A percentile compares a stretch with the other conserved stretches of the same genome.
Evolutionary conservation across 2,329 filamentous ascomycete species (phyloP).

Genomic region (Chrysoporthe cubensis): DNA sequence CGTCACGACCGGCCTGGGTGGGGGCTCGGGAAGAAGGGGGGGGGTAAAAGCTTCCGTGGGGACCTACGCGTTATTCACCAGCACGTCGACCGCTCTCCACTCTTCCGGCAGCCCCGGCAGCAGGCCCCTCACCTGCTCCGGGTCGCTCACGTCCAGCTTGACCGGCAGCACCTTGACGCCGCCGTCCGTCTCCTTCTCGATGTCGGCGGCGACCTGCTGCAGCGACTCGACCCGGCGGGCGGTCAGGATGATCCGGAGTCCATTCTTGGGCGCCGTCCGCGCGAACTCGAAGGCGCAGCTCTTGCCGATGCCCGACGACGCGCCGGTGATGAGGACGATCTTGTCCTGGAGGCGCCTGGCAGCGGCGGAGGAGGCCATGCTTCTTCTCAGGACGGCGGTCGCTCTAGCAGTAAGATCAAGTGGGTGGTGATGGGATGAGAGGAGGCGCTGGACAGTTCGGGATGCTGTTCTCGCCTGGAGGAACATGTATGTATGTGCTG

Average conservation of each 20-base stretch:
- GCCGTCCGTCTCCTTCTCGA: conserved; percentile 73
- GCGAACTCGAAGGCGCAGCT: conserved; percentile 91
- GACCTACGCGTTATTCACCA: conserved; percentile 94
- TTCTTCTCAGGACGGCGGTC: conserved; percentile 32
- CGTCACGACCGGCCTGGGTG: background rate
- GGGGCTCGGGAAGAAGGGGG: background rate
- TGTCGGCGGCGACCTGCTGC: conserved; percentile 75
- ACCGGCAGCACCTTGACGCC: conserved; percentile 83
- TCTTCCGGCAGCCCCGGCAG: conserved; percentile 75
- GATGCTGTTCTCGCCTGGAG: conserved; percentile 16
- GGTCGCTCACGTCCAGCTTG: conserved; percentile 84
- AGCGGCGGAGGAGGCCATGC: conserved; percentile 65
- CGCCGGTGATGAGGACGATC: conserved; percentile 89
- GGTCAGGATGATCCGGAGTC: conserved; percentile 83
- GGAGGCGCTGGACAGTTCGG: conserved; percentile 21
- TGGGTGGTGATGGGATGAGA: conserved; percentile 8
- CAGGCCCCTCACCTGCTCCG: conserved; percentile 74
- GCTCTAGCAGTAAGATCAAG: conserved; percentile 3
- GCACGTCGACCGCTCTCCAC: conserved; percentile 81
- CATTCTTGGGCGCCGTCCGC: conserved; percentile 74
- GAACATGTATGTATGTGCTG: conserved; percentile 26
- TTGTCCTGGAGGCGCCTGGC: conserved; percentile 88
- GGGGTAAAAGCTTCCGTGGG: background rate
- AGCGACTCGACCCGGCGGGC: conserved; percentile 83
- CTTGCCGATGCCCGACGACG: conserved; percentile 88